phyloP scores from a whole-genome alignment of 192 early-diverging fungal species.

The Umbelopsis vinacea region DNA sequence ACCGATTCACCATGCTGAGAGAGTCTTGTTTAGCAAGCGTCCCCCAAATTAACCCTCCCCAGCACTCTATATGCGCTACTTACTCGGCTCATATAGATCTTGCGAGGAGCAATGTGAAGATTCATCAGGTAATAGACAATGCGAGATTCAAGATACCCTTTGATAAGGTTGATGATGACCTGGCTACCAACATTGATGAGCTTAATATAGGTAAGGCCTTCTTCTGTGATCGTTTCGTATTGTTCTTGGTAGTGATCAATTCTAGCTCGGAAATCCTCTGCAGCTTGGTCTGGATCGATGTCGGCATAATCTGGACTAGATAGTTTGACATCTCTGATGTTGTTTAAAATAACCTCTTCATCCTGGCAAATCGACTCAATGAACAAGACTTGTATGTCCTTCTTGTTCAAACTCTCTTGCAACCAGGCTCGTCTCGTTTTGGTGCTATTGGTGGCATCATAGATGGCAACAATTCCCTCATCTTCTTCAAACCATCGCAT shows the following conservation, averaged over 20 bases:
- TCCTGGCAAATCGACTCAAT: constrained; percentile 94
- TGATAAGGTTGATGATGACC: constrained; percentile 92
- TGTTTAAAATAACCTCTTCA: constrained; percentile 77
- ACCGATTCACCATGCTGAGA: constrained; percentile 86
- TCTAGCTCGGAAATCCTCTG: constrained; percentile 82
- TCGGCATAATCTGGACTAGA: constrained; percentile 88
- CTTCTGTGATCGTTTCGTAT: constrained; percentile 87
- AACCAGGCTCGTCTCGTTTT: constrained; percentile 74
- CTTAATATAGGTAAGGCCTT: constrained; percentile 83
- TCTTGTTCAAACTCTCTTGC: constrained; percentile 66
- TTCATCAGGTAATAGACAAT: constrained; percentile 99
- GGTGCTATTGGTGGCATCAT: constrained; percentile 97
- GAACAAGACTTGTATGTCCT: constrained; percentile 90
- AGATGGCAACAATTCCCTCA: constrained; percentile 85
- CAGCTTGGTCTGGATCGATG: constrained; percentile 79
- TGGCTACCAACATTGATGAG: constrained; percentile 89
- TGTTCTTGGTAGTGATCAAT: constrained; percentile 86
- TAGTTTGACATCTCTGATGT: constrained; percentile 93
- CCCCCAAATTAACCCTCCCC: background rate
- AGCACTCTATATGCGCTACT: constrained; percentile 18
- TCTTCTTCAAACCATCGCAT: constrained; percentile 87
- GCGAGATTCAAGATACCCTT: constrained; percentile 91
- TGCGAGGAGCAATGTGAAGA: constrained; percentile 89
- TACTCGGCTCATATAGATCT: constrained; percentile 86
- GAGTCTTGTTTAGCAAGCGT: constrained; percentile 5